Evolutionary conservation across 306 rosid genomes (phyloP).

Genomic region (Corylus heterophylla): DNA sequence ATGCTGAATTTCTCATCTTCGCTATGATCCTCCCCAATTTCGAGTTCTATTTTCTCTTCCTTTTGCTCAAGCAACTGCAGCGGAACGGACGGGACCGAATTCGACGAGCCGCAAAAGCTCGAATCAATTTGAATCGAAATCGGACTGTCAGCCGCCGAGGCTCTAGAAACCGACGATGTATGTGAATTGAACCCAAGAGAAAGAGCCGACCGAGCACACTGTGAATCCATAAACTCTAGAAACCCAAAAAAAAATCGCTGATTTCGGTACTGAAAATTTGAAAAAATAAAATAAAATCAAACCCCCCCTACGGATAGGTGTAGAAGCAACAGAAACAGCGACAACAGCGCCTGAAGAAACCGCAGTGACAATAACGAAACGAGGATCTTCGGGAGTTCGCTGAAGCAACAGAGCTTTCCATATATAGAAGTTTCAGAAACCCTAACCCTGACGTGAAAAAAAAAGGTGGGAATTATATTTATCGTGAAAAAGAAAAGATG

Average conservation of each 20-base stretch:
- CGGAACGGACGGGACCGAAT: slow-evolving; percentile 26
- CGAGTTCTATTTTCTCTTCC: slow-evolving; percentile 34
- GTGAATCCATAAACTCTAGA: slow-evolving; percentile 39
- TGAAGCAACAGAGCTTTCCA: slow-evolving; percentile 48
- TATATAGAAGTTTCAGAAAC: slow-evolving; percentile 8
- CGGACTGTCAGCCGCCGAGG: slow-evolving; percentile 30
- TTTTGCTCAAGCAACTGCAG: slow-evolving; percentile 37
- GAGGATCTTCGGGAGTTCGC: slow-evolving; percentile 27
- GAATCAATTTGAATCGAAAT: slow-evolving; percentile 32
- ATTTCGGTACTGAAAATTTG: too few relatives aligned
- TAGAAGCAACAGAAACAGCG: slow-evolving; percentile 70
- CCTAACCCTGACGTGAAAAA: background rate
- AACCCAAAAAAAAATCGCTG: background rate
- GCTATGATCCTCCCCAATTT: slow-evolving; percentile 35
- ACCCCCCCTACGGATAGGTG: slow-evolving; percentile 32
- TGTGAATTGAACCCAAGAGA: slow-evolving; percentile 58
- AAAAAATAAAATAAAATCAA: background rate
- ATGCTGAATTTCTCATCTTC: slow-evolving; percentile 59
- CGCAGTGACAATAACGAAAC: slow-evolving; percentile 45
- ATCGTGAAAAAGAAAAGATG: too few relatives aligned
- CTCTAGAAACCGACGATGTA: slow-evolving; percentile 23
- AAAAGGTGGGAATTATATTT: background rate
- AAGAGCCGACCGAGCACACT: slow-evolving; percentile 53
- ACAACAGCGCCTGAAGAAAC: slow-evolving; percentile 50
- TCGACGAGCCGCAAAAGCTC: slow-evolving; percentile 31